phyloP scores from a whole-genome alignment of 352 stramenopile species.

The Globisporangium cylindrosporum region DNA sequence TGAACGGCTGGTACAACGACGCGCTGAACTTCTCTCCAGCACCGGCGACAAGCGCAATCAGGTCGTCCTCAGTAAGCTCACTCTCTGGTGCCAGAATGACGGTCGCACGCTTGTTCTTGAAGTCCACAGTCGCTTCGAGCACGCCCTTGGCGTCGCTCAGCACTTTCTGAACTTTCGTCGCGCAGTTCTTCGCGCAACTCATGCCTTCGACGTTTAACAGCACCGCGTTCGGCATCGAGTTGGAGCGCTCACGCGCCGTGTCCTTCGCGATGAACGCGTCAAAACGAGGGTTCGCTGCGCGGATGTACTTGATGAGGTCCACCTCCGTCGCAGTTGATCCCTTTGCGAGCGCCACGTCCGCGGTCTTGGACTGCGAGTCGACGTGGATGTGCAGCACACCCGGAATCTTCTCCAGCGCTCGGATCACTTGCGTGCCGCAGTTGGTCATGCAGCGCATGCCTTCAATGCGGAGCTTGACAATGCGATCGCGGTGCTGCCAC shows the following conservation, averaged over 20 bases:
- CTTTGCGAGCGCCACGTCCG: conserved; percentile 73
- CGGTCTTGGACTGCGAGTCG: conserved; percentile 76
- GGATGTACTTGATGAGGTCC: conserved; percentile 85
- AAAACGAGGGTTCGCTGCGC: conserved; percentile 69
- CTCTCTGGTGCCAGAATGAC: conserved; percentile 66
- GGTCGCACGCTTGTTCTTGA: conserved; percentile 62
- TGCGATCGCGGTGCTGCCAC: conserved; percentile 80
- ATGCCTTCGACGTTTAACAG: conserved; percentile 76
- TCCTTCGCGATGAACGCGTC: conserved; percentile 70
- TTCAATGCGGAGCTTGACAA: conserved; percentile 69
- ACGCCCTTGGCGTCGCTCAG: conserved; percentile 51
- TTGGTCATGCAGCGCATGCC: conserved; percentile 90
- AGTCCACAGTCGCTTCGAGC: conserved; percentile 69
- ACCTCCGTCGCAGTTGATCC: conserved; percentile 79
- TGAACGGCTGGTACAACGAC: conserved; percentile 66
- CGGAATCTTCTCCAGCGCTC: conserved; percentile 74
- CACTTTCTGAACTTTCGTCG: conserved; percentile 48
- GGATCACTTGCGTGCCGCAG: conserved; percentile 77
- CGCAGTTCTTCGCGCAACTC: conserved; percentile 71
- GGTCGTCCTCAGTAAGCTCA: conserved; percentile 55
- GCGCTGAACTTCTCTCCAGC: conserved; percentile 51
- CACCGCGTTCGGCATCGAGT: conserved; percentile 56
- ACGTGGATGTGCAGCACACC: conserved; percentile 84
- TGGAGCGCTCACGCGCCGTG: conserved; percentile 33
- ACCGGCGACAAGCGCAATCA: conserved; percentile 57